Evolutionary conservation across 352 stramenopile species (phyloP), one percentile per base, ranked within the genome.

Genomic region (Pythium oligandrum): DNA sequence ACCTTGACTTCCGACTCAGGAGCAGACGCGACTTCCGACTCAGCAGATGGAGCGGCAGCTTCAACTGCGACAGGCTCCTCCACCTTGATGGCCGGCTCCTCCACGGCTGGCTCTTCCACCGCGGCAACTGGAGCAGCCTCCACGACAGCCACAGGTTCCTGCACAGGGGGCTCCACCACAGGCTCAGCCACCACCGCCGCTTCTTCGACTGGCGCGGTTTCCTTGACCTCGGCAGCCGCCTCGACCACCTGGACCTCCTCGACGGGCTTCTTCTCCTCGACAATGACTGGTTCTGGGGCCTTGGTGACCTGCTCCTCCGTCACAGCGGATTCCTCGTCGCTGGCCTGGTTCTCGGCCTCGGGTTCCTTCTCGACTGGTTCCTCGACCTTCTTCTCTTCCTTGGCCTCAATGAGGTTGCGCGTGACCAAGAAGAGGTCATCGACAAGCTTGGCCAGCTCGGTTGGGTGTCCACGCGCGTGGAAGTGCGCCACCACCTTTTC

Each of bases 361-460:
- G 47, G 37, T 42, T 56, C 40, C 40, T 57, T 30, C 44, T 74
- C 56, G 34, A 57, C 33, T 44, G 64, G 33, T 38, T 52, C 42
- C 17, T 30, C 26, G 12, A 34, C 10, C 4, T 48, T 44, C 53
- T 37, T 49, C 59, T 72, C 51, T 52, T 46, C 33, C 34, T 44
- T 37, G 9, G 26, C 9, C 44, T 40, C 44, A 7, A 43, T 35
- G 30, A 32, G 5, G 40, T 87, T 63, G 37, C 70, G 55, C 6
- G 66, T 58, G 40, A 90, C 65, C 42, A 83, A n/a, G 39, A 90
- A 59, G 47, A 90, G 60, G 37, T 88, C 63, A 48, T 70, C 68
- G 33, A 90, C 40, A 44, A 88, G 55, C 11, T 64, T 62, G 33
- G 61, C 48, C 53, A 88, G 73, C 48, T 61, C 59, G 34, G 66